Base-by-base conservation (phyloP, 352 stramenopile species). In the Elongisporangium anandrum region DNA sequence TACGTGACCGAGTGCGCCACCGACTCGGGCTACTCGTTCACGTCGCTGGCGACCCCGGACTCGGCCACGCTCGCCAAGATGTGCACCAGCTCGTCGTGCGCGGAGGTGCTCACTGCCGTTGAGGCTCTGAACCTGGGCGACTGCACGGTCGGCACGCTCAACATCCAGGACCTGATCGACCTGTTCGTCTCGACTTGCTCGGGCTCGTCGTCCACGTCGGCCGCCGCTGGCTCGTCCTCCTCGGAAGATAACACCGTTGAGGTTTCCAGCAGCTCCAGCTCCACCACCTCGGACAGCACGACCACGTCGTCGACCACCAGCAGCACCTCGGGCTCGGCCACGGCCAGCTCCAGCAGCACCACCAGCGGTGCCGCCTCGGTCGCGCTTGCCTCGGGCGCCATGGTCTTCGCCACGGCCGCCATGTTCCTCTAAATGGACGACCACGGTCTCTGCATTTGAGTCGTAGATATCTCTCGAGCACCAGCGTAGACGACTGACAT, bases 111-210 rank as follows among this genome's bases (percentile, higher is more conserved):
- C 19, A 58, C 58, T 59, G 50, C 59, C 12, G 59, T 73, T 4
- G 54, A 41, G 21, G 59, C 52, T 4, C 63, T 76, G 51, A 61
- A 63, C 59, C 55, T 70, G 5, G 62, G 65, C 50, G 66, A 80
- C 56, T 80, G 72, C 58, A 77, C 63, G 0, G 62, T 76, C 48
- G 60, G 48, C 29, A 63, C 55, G 7, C 70, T 75, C 50, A 56
- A 54, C 1, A 59, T 80, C 17, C 55, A 73, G 50, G 59, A 73
- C 45, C 60, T 80, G 17, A 66, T 77, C 54, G 69, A 70, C 15
- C 66, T 67, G 1, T 51, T 74, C 34, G 50, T 12, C 12, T 50
- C 41, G 21, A 59, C 67, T 51, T 77, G 69, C 69, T 38, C 63
- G 20, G 53, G 61, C 50, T 66, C 50, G 29, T 29, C 53, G 19